Base-by-base conservation (phyloP, 768 basidiomycete species). In the Hemileccinum impolitum region DNA sequence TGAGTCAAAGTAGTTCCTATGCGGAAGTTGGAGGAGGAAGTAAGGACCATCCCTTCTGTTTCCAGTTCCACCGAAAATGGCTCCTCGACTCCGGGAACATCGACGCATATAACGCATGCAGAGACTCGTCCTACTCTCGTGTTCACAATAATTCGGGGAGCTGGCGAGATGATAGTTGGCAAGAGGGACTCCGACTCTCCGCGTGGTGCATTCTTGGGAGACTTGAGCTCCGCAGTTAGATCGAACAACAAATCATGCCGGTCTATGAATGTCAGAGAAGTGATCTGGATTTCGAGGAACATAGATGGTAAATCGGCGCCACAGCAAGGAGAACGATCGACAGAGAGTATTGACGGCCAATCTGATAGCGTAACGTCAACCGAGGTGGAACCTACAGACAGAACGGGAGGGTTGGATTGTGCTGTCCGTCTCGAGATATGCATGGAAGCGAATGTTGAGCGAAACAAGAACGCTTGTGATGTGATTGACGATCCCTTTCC, bases 271-370 rank as follows among this genome's bases (percentile, higher is more conserved):
- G 79, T 70, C 4, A 86, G 50, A 15, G 68, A 68, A 12, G 73
- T 73, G 12, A 82, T 48, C 23, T 64, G 71, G 36, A 74, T 52
- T 32, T 72, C 73, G 18, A 82, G 57, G 23, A 76, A 76, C 17
- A 87, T 40, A 12, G 83, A 70, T 11, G 86, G 74, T 10, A 76
- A 71, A 59, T 82, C 83, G 9, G 81, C 76, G 57, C 85, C 84
- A 19, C 78, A 80, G 18, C 7, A 47, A 40, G 40, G 38, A 43
- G 31, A 38, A 38, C 37, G 41, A 47, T 43, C 35, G 17, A 45
- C n/a, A 12, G 67, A 52, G 38, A 84, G 61, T 56, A 83, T 80
- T 36, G 75, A 63, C 9, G 84, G 81, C 85, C 84, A 89, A 61
- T 82, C 80, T 3, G 75, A 75, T 18, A 74, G 64, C 19, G 85